phyloP scores from a whole-genome alignment of 2,329 filamentous ascomycete genomes.

The Phoma sp. region DNA sequence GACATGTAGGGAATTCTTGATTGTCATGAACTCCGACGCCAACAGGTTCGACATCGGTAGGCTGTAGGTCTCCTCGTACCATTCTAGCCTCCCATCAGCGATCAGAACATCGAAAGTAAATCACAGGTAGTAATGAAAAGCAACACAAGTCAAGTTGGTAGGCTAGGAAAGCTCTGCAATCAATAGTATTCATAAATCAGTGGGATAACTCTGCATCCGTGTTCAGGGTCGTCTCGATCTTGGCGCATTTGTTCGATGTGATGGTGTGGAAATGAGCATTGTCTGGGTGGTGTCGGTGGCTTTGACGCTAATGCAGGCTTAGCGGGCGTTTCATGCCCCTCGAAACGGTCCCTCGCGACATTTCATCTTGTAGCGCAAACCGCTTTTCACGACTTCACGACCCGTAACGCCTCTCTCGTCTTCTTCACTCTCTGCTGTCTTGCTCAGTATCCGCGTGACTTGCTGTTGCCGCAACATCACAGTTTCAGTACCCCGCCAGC shows the following conservation, averaged over 20 bases:
- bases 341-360: slow-evolving; percentile 12
- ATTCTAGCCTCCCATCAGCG: too few species aligned
- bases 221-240: too few species aligned
- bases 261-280: background rate
- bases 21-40: too few species aligned
- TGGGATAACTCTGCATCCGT: background rate
- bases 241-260: background rate
- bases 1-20: too few species aligned
- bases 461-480: slow-evolving; percentile 4
- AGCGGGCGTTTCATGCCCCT: slow-evolving; percentile 17
- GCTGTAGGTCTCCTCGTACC: too few species aligned
- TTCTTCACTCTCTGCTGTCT: slow-evolving; percentile 25
- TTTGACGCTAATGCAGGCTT: slow-evolving; percentile 12
- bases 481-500: slow-evolving; percentile 3
- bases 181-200: too few species aligned
- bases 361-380: slow-evolving; percentile 15
- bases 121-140: too few species aligned
- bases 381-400: slow-evolving; percentile 41
- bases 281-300: background rate
- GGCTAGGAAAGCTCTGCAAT: too few species aligned
- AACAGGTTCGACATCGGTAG: too few species aligned
- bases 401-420: slow-evolving; percentile 37
- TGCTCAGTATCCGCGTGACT: background rate
- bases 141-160: too few species aligned
- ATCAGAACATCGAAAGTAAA: too few species aligned